Base-by-base conservation (phyloP, 139 green algal species). In the Chlorella sorokiniana region DNA sequence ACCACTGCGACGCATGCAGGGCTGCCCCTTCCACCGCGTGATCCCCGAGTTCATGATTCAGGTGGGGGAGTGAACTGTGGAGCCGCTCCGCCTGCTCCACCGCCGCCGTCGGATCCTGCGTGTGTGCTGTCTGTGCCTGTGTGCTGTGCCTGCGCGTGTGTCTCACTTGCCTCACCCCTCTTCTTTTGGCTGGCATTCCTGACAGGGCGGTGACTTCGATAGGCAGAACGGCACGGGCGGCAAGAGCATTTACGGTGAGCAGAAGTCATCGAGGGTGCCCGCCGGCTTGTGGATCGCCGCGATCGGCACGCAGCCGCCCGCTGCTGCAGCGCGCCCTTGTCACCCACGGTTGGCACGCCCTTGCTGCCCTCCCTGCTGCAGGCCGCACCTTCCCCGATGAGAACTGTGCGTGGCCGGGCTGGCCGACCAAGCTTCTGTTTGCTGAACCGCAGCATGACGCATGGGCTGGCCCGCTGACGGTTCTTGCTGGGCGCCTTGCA, bases 161-260 rank as follows among this genome's bases (percentile, higher is more conserved):
- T 29, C 29, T 35, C 16, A 65, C 54, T 3, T 35, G 31, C 33
- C 3, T 11, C 59, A 65, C 9, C 3, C 35, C 16, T 67, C 41
- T 22, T 45, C 5, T 72, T 68, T 25, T 4, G 11, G 14, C 37
- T 87, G 69, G 83, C 93, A 84, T 79, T 90, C 92, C 67, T 91
- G 94, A 37, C 73, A 79, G 82, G 93, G 93, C 22, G 82, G 82
- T 31, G 91, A 92, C 64, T 91, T 94, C 77, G 86, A 86, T 11
- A 63, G 62, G 3, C 48, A 51, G 35, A 84, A 84, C 69, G 94
- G 94, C 52, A 97, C 94, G 23, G 93, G 94, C 42, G 93, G 95
- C 44, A 89, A 96, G 83, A 95, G 89, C 65, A 98, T 98, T 72
- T 98, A 98, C 54, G 95, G 94, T 73, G 88, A 59, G 37, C 14